These are phyloP conservation scores for Lophium mytilinum DNA, from an alignment of 495 filamentous ascomycete species.

Conservation along the genomic window DNA sequence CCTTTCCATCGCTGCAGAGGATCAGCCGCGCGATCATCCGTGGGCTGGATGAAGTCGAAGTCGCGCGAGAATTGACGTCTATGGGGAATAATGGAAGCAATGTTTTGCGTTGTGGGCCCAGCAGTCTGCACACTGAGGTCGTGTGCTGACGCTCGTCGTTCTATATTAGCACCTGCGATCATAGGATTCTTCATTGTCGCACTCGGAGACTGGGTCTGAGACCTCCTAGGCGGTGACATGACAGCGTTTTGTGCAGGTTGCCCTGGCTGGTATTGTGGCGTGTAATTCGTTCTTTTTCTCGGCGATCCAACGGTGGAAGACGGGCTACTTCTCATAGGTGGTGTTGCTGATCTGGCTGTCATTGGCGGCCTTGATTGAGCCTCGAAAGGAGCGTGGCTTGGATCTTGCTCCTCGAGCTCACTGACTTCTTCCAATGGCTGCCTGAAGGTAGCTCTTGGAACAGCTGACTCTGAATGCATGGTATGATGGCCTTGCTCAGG, in stretches of 20 bases:
- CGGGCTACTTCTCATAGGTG: conserved; percentile 26
- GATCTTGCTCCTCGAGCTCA: conserved; percentile 16
- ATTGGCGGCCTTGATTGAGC: conserved; percentile 17
- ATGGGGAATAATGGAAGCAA: conserved; percentile 41
- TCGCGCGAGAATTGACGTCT: conserved; percentile 34
- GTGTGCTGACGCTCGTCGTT: conserved; percentile 65
- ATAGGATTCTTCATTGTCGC: conserved; percentile 44
- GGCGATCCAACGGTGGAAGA: conserved; percentile 45
- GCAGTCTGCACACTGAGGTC: conserved; percentile 44
- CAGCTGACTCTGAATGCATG: conserved; percentile 11
- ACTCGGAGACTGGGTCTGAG: conserved; percentile 81
- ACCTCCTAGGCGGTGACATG: conserved; percentile 54
- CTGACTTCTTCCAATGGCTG: conserved; percentile 16
- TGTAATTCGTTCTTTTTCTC: conserved; percentile 33
- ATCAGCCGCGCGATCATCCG: conserved; percentile 73
- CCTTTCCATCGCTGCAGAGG: conserved; percentile 84
- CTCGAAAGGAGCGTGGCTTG: background rate
- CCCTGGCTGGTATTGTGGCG: conserved; percentile 32
- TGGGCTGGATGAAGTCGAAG: conserved; percentile 47
- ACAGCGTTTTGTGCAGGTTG: conserved; percentile 20
- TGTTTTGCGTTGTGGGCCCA: conserved; percentile 17
- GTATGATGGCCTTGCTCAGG: conserved; percentile 20
- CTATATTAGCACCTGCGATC: conserved; percentile 35
- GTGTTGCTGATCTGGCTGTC: conserved; percentile 16
- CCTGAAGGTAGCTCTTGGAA: conserved; percentile 5